Percentiles rank a stretch among this genome's conserved stretches.
These are phyloP conservation scores for Venturia pyrina DNA, from an alignment of 2,329 filamentous ascomycete genomes.

Conservation along the genomic window DNA sequence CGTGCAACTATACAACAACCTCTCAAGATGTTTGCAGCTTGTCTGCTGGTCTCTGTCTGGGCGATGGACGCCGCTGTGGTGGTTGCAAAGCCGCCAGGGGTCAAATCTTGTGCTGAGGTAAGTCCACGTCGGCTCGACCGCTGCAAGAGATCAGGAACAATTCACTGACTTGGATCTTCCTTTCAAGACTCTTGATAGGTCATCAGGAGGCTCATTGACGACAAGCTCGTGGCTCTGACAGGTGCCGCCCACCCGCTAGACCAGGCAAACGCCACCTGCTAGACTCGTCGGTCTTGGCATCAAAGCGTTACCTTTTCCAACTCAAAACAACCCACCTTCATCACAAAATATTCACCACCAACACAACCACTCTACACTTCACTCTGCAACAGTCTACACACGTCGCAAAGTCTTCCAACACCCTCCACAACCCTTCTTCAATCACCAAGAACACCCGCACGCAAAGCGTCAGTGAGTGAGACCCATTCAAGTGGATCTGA, in stretches of 20 bases:
- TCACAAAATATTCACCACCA: slow-evolving; percentile 1
- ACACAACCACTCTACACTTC: background rate
- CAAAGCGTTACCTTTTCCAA: background rate
- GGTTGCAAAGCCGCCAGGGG: background rate
- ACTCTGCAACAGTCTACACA: background rate
- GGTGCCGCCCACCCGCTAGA: background rate
- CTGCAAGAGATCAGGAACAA: background rate
- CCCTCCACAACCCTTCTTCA: background rate
- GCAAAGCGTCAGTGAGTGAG: background rate
- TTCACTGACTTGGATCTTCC: background rate
- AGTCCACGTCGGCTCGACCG: background rate
- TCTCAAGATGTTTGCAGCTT: background rate
- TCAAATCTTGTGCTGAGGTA: background rate
- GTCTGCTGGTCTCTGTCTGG: background rate
- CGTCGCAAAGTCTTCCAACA: background rate
- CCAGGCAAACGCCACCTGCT: background rate
- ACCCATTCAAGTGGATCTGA: slow-evolving; percentile 1
- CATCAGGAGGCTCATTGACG: background rate
- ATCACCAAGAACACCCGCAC: background rate
- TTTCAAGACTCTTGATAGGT: background rate
- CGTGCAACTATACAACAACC: background rate
- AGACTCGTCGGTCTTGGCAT: background rate
- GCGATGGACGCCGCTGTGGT: background rate
- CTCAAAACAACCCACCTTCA: slow-evolving; percentile 2
- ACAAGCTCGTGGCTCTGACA: background rate